Evolutionary conservation across 148 eudicot species (phyloP).

Genomic region (Linanthus parryae): DNA sequence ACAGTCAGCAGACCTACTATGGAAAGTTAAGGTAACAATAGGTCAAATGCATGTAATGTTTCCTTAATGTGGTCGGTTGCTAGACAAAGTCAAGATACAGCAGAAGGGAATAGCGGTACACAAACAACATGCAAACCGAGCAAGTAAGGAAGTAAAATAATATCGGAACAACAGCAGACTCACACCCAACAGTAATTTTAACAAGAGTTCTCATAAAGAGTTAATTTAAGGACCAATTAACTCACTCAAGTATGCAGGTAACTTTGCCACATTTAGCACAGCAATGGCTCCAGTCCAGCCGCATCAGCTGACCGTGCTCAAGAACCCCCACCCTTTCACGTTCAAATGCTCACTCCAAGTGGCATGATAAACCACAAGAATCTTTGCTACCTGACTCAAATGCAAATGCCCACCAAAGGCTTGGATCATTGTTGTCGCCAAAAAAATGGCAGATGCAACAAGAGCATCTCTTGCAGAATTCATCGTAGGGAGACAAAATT

Average conservation of each 20-base stretch:
- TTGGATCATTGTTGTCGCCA: conserved; percentile 95
- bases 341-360: conserved; percentile 85
- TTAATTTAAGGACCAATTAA: too few relatives aligned
- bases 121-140: too few relatives aligned
- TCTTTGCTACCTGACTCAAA: conserved; percentile 51
- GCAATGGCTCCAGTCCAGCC: conserved; percentile 89
- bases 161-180: too few relatives aligned
- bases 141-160: too few relatives aligned
- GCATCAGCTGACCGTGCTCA: conserved; percentile 74
- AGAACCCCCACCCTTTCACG: conserved; percentile 70
- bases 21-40: too few relatives aligned
- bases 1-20: too few relatives aligned
- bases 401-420: conserved; percentile 86
- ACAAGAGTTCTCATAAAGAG: too few relatives aligned
- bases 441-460: conserved; percentile 88
- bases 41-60: too few relatives aligned
- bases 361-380: conserved; percentile 86
- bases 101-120: too few relatives aligned
- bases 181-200: too few relatives aligned
- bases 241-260: conserved; percentile 83
- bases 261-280: conserved; percentile 97
- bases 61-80: too few relatives aligned
- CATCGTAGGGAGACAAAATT: conserved; percentile 45
- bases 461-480: conserved; percentile 91
- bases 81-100: too few relatives aligned